These are phyloP conservation scores for Elongisporangium anandrum DNA, from an alignment of 352 stramenopile species.

Conservation along the genomic window DNA sequence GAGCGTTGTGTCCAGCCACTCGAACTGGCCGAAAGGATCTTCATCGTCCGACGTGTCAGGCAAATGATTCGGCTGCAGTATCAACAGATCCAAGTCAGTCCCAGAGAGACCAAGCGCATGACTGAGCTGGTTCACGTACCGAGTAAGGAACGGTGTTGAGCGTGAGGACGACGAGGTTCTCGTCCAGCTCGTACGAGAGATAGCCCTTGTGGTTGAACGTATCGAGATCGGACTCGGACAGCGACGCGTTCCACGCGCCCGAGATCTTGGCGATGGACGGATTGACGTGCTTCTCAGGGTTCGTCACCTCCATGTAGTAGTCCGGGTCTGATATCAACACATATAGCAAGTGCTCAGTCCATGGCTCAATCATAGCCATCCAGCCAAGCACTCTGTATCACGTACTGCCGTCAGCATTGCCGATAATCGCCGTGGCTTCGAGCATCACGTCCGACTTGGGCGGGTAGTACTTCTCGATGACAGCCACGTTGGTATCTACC, in stretches of 20 bases:
- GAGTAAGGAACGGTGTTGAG: constrained; percentile 86
- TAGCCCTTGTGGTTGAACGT: constrained; percentile 62
- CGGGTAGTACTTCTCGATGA: constrained; percentile 69
- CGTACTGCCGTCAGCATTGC: constrained; percentile 76
- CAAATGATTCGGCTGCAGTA: constrained; percentile 63
- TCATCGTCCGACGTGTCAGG: constrained; percentile 59
- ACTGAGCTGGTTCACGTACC: constrained; percentile 20
- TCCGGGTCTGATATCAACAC: constrained; percentile 47
- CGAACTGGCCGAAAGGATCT: constrained; percentile 91
- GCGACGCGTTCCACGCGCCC: constrained; percentile 46
- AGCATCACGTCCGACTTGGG: constrained; percentile 17
- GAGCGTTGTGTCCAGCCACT: constrained; percentile 84
- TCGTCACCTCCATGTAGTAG: constrained; percentile 81
- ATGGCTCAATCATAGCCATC: no score
- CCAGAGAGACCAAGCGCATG: no score
- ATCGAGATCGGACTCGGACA: constrained; percentile 56
- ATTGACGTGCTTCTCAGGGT: constrained; percentile 44
- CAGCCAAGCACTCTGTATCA: not conserved
- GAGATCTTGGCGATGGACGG: constrained; percentile 67
- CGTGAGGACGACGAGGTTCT: constrained; percentile 63
- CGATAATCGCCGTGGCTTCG: constrained; percentile 72
- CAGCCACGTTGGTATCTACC: constrained; percentile 60
- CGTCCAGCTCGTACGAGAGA: constrained; percentile 57
- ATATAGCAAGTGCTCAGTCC: no score
- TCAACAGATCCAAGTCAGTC: no score